Evolutionary conservation across 2,329 filamentous ascomycete genomes (phyloP), one percentile per base, ranked within the genome.

Genomic region (Seiridium cupressi): DNA sequence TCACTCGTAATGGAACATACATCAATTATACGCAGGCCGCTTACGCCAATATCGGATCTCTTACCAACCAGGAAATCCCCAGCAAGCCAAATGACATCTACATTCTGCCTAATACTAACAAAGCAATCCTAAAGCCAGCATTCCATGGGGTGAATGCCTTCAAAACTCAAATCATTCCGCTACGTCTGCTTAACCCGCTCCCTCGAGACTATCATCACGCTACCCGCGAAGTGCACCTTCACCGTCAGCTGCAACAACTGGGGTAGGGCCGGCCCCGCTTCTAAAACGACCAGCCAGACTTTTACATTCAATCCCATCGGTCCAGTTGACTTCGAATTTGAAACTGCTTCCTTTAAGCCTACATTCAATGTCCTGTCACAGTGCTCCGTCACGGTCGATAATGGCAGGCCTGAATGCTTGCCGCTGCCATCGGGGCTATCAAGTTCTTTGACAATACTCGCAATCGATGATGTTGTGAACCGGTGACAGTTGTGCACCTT

Each of bases 31-130:
- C 46, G 9, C 8, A 48, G 6, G 26, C 26, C 8, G 46, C 9
- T n/a, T 48, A 48, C n/a, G 46, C 46, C 13, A 48, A 48, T n/a
- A 48, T 48, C 18, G 46, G 46, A 7, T n/a, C 46, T 48, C 80
- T 92, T 5, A 9, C 34, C 11, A 34, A 53, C 10, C 7, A 6
- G 5, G 7, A 53, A 18, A 7, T n/a, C 9, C 46, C 46, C 26
- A 48, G 46, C 46, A 7, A 10, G 8, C 46, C 46, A 7, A 48
- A 48, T 18, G 46, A 48, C n/a, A 48, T 48, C 26, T 48, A 48
- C 46, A n/a, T 48, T 7, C 7, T n/a, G 26, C 46, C 46, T 7
- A 9, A n/a, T 7, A 48, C n/a, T 18, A 48, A 48, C 46, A 48
- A 48, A 10, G 46, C 13, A 7, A 18, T 48, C n/a, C 8, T 48